These are phyloP conservation scores for Yarrowia divulgata DNA, from an alignment of 805 yeast species.

Conservation along the genomic window DNA sequence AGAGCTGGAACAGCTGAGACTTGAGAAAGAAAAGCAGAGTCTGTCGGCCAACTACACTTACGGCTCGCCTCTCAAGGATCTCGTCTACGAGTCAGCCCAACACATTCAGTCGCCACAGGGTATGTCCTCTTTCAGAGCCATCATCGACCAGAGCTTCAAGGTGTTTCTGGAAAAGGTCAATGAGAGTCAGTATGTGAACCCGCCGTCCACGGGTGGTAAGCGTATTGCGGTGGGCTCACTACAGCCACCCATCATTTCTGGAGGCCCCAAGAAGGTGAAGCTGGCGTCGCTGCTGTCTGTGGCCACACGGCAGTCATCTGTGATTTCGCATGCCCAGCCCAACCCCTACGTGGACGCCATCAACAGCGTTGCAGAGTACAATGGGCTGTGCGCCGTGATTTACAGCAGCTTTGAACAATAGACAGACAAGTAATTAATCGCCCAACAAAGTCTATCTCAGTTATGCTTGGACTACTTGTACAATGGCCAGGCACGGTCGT, in stretches of 20 bases:
- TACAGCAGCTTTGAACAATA: conserved; percentile 68
- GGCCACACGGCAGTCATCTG: conserved; percentile 68
- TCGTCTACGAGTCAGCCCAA: conserved; percentile 52
- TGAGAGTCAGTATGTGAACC: conserved; percentile 30
- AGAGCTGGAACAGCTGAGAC: conserved; percentile 56
- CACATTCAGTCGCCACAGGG: conserved; percentile 57
- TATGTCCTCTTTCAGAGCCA: conserved; percentile 53
- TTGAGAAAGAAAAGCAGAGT: conserved; percentile 10
- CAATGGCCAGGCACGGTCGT: conserved; percentile 23
- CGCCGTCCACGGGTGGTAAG: conserved; percentile 7
- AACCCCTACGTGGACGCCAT: conserved; percentile 56
- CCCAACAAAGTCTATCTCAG: conserved; percentile 12
- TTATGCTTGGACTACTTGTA: conserved; percentile 12
- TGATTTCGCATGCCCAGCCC: conserved; percentile 55
- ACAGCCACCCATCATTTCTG: conserved; percentile 41
- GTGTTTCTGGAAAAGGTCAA: conserved; percentile 55
- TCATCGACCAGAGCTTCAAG: conserved; percentile 52
- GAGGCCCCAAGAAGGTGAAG: conserved; percentile 53
- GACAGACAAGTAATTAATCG: conserved; percentile 21
- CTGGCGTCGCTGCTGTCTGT: conserved; percentile 76
- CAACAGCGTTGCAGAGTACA: conserved; percentile 65
- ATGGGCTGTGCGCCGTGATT: conserved; percentile 85
- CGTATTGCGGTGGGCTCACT: conserved; percentile 16
- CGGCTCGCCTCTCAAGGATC: conserved; percentile 45
- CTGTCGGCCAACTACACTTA: conserved; percentile 40